Evolutionary conservation across 352 stramenopile genomes (phyloP).

Genomic region (Phytophthora kernoviae): DNA sequence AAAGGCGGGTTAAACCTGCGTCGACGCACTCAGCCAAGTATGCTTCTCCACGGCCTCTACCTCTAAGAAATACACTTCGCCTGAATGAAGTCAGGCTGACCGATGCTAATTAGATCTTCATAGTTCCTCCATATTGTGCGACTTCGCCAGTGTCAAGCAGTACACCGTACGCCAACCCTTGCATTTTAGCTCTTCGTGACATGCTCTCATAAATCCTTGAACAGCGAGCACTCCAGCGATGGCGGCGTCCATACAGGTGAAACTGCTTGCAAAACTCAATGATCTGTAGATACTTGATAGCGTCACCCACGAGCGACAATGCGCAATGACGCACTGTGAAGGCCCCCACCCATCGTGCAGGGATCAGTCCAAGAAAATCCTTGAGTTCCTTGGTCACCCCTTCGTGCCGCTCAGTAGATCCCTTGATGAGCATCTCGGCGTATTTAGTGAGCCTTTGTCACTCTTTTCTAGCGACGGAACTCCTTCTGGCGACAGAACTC

Average conservation of each 20-base stretch:
- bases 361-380: conserved; percentile 94
- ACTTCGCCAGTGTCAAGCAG: conserved; percentile 98
- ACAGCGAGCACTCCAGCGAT: conserved; percentile 97
- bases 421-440: conserved; percentile 93
- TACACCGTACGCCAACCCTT: conserved; percentile 97
- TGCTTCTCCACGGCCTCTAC: no score
- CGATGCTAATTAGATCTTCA: conserved; percentile 92
- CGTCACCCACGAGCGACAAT: conserved; percentile 97
- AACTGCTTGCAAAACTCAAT: conserved; percentile 97
- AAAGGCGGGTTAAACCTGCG: no score
- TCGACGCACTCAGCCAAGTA: no score
- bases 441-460: conserved; percentile 70
- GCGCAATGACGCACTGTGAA: conserved; percentile 97
- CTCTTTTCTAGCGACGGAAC: no score
- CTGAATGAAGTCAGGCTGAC: conserved; percentile 93
- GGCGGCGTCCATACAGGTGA: conserved; percentile 95
- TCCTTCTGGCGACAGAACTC: conserved; percentile 82
- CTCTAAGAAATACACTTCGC: no score
- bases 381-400: conserved; percentile 96
- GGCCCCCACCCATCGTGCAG: conserved; percentile 94
- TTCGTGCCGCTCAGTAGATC: conserved; percentile 91
- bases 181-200: conserved; percentile 90
- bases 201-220: conserved; percentile 98
- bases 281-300: conserved; percentile 99
- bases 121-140: conserved; percentile 98